These are phyloP conservation scores for Yamadazyma blattariae DNA, from an alignment of 1,139 yeast species.

Conservation along the genomic window DNA sequence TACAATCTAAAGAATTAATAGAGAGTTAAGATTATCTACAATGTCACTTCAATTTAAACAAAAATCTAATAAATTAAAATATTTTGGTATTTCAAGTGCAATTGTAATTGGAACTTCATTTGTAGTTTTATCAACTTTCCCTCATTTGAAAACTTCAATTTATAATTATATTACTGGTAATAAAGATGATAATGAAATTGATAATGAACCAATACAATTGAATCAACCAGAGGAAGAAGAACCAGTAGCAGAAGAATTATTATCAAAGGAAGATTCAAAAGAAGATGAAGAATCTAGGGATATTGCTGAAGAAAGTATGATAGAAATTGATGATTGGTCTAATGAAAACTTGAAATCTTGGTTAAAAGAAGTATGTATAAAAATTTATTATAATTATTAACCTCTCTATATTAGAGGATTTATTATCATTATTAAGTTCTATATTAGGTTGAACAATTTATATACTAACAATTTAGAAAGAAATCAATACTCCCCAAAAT, in stretches of 20 bases:
- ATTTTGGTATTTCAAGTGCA: slow-evolving; percentile 27
- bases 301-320: slow-evolving; percentile 18
- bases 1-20: too few species aligned
- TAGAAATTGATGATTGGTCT: slow-evolving; percentile 36
- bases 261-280: not conserved
- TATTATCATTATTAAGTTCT: too few species aligned
- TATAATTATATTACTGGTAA: slow-evolving; percentile 22
- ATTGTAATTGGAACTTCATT: slow-evolving; percentile 44
- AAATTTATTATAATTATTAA: too few species aligned
- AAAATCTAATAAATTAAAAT: slow-evolving; percentile 5
- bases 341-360: slow-evolving; percentile 38
- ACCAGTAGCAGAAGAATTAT: slow-evolving; percentile 1
- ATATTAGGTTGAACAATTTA: too few species aligned
- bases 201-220: slow-evolving; percentile 23
- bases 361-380: slow-evolving; percentile 33
- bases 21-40: too few species aligned
- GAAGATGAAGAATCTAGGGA: slow-evolving; percentile 2
- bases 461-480: slow-evolving; percentile 42
- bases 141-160: slow-evolving; percentile 40
- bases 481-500: slow-evolving; percentile 45
- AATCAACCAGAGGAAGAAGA: slow-evolving; percentile 8
- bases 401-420: too few species aligned
- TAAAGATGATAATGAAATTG: slow-evolving; percentile 14
- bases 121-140: slow-evolving; percentile 48
- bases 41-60: slow-evolving; percentile 11